Evolutionary conservation across 1,139 yeast genomes (phyloP).

Genomic region (Candida gigantensis): DNA sequence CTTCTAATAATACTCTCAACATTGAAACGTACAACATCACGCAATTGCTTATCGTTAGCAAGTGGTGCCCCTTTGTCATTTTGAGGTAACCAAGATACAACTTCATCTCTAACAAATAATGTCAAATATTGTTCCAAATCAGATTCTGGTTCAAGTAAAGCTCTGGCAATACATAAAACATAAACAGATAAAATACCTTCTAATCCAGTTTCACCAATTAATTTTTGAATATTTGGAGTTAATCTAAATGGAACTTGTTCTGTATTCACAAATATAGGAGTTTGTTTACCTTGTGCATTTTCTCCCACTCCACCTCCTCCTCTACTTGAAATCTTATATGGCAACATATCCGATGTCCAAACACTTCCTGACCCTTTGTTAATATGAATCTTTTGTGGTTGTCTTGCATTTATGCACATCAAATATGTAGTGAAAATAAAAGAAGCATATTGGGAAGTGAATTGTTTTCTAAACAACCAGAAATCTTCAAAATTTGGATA

Average conservation of each 20-base stretch:
- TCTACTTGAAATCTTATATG: conserved; percentile 72
- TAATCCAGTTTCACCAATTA: conserved; percentile 89
- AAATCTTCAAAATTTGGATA: conserved; percentile 87
- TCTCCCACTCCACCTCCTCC: conserved; percentile 61
- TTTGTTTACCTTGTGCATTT: conserved; percentile 57
- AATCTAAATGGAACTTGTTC: conserved; percentile 96
- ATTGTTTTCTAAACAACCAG: conserved; percentile 96
- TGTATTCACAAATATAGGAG: conserved; percentile 90
- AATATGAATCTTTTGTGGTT: conserved; percentile 89
- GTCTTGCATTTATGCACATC: conserved; percentile 92
- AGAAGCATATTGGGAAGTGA: conserved; percentile 94
- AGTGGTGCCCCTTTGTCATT: conserved; percentile 56
- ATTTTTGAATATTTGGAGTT: conserved; percentile 91
- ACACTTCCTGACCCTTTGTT: conserved; percentile 83
- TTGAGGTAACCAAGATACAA: conserved; percentile 89
- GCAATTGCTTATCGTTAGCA: conserved; percentile 65
- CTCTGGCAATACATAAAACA: conserved; percentile 81
- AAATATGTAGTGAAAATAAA: conserved; percentile 89
- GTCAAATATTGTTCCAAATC: conserved; percentile 87
- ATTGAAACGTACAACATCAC: conserved; percentile 85
- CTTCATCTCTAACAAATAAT: conserved; percentile 91
- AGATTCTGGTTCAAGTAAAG: conserved; percentile 87
- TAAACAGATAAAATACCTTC: conserved; percentile 92
- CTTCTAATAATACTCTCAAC: conserved; percentile 81
- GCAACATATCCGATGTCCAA: conserved; percentile 95